Conservation (phyloP, 257 asterid genomes). For the Nyctanthes arbortristis region DNA sequence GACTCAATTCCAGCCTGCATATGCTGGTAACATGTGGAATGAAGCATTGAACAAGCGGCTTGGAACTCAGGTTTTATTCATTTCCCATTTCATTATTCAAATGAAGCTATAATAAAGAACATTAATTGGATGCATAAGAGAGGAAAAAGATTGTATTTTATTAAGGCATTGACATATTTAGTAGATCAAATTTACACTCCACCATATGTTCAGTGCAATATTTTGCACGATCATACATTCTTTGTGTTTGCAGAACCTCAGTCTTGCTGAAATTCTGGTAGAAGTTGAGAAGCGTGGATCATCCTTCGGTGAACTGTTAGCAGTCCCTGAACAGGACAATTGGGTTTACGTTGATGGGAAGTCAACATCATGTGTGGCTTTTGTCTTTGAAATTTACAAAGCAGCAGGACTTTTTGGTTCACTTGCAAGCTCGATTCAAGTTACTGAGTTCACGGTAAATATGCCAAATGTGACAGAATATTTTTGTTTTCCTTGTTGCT, state of each 20-base stretch:
- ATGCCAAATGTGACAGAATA: conserved; percentile 1
- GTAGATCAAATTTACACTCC: neutral
- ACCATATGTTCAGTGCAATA: neutral
- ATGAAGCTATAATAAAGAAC: no score
- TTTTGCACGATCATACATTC: neutral
- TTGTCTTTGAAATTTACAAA: conserved; percentile 81
- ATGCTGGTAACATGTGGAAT: conserved; percentile 86
- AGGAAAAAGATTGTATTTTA: no score
- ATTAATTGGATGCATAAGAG: no score
- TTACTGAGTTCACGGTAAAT: conserved; percentile 94
- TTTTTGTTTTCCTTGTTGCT: neutral
- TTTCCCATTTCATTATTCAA: neutral
- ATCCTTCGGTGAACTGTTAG: conserved; percentile 77
- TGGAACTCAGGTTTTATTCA: conserved; percentile 69
- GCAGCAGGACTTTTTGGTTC: conserved; percentile 85
- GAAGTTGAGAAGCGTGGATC: conserved; percentile 88
- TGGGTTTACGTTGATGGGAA: conserved; percentile 89
- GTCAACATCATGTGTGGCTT: conserved; percentile 92
- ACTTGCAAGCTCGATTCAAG: conserved; percentile 72
- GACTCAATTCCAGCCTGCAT: conserved; percentile 76
- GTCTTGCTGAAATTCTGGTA: conserved; percentile 74
- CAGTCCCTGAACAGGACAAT: conserved; percentile 82
- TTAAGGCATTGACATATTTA: conserved; percentile 3
- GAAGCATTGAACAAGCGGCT: conserved; percentile 95
- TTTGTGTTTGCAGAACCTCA: conserved; percentile 53